phyloP scores from a whole-genome alignment of 2,329 filamentous ascomycete species.

The Blastomyces parvus region DNA sequence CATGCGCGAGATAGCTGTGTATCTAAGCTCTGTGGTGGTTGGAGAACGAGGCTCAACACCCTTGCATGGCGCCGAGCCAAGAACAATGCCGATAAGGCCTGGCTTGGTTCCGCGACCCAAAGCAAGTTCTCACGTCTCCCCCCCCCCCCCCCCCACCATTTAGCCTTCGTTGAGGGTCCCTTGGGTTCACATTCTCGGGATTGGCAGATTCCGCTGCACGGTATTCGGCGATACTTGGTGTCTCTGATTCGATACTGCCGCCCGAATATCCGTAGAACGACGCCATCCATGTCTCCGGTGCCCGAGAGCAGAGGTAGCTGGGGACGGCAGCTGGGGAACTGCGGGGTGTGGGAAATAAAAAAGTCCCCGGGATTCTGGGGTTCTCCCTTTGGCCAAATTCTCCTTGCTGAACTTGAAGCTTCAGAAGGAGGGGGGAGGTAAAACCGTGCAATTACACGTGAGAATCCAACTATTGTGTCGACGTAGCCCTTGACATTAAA shows the following conservation, averaged over 20 bases:
- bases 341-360: neutral
- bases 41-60: no score
- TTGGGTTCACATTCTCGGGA: neutral
- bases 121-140: neutral
- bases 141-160: neutral
- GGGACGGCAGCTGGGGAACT: no score
- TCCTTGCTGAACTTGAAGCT: neutral
- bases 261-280: neutral
- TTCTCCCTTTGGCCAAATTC: neutral
- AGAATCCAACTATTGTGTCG: neutral
- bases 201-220: neutral
- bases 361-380: neutral
- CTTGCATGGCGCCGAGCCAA: no score
- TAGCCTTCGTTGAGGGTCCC: neutral
- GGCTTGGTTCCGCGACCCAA: neutral
- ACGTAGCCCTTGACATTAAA: neutral
- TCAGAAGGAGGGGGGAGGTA: no score
- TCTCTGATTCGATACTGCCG: neutral
- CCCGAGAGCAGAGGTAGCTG: no score
- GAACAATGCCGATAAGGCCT: no score
- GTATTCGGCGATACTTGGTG: neutral
- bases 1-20: no score
- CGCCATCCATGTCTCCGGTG: no score
- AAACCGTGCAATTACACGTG: neutral
- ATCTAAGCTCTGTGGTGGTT: neutral